Evolutionary conservation across 1,139 yeast species (phyloP), one percentile per base, ranked within the genome.

Genomic region (Ogataea hybrid): DNA sequence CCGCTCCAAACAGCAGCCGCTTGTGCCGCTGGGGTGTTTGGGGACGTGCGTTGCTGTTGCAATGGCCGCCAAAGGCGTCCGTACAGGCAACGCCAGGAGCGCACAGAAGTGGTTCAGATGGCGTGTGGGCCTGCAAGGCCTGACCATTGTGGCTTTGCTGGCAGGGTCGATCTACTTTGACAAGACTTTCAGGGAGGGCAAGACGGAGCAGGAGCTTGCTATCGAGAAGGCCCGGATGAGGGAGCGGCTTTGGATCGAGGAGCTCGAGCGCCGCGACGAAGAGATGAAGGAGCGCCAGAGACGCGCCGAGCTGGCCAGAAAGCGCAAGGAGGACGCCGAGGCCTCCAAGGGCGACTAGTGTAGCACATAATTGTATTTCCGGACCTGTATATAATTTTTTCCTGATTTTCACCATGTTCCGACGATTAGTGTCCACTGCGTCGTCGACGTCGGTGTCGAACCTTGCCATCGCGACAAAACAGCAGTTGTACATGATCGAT

Each of bases 61-160:
- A 0, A 68, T 89, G 53, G 95, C 96, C 2, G 89, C 90, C 7
- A 73, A 77, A 51, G 85, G 92, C 12, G 71, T 89, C 52, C 76
- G 81, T 53, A 67, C 73, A 27, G 96, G 96, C 18, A 81, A 87
- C 56, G 76, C 82, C 50, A 68, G 72, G 42, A 78, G 79, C 47
- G 95, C 97, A 0, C 95, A 89, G 65, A 74, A 77, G 43, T 89
- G 87, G 79, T 89, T 87, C 69, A 76, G 92, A 54, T 87, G 89
- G 78, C 83, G 97, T 69, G 90, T 89, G 37, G 95, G 79, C 1
- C 73, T 88, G 56, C 97, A 89, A 64, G 85, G 85, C 10, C 76
- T 83, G 44, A 89, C 97, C 0, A 69, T 89, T 42, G 79, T 79
- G 7, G 96, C 96, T 0, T 69, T 89, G 46, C 84, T 89, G 3